A percentile compares a stretch with the other conserved stretches of the same genome.
These are phyloP conservation scores for Syzygium malaccense DNA, from an alignment of 441 rosid genomes.

Conservation along the genomic window DNA sequence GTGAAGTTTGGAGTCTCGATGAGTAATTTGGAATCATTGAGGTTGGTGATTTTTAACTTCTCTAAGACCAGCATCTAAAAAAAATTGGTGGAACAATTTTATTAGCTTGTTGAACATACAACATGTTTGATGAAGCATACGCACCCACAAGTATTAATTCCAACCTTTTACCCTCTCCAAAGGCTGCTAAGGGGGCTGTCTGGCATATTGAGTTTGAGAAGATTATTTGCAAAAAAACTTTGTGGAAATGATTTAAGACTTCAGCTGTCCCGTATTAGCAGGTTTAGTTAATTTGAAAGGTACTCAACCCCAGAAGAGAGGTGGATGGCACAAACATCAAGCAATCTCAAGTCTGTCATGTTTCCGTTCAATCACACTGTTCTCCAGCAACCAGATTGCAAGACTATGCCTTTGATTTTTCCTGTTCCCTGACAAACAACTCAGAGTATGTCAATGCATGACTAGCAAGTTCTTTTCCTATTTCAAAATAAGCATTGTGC, in stretches of 20 bases:
- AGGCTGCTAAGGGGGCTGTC: neutral
- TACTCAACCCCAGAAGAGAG: slow-evolving; percentile 6
- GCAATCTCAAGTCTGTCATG: slow-evolving; percentile 26
- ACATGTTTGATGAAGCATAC: rapidly evolving
- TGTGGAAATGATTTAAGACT: neutral
- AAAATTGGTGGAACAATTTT: neutral
- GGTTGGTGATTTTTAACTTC: slow-evolving; percentile 15
- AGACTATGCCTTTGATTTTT: slow-evolving; percentile 17
- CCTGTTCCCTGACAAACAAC: neutral
- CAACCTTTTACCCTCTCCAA: neutral
- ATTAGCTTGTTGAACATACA: no score
- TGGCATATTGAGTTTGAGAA: neutral
- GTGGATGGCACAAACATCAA: neutral
- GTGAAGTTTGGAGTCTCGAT: slow-evolving; percentile 11
- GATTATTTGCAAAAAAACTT: neutral
- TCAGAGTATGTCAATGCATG: neutral
- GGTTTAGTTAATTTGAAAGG: slow-evolving; percentile 19
- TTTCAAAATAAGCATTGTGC: neutral
- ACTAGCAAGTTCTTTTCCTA: neutral
- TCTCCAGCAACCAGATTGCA: neutral
- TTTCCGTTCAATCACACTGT: slow-evolving; percentile 4
- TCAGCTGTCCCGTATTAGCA: slow-evolving; percentile 14
- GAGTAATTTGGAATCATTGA: slow-evolving; percentile 16
- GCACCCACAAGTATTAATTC: neutral
- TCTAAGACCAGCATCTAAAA: slow-evolving; percentile 3